Conservation (phyloP, 169 alveolate species). For the Cyclospora cayetanensis region DNA sequence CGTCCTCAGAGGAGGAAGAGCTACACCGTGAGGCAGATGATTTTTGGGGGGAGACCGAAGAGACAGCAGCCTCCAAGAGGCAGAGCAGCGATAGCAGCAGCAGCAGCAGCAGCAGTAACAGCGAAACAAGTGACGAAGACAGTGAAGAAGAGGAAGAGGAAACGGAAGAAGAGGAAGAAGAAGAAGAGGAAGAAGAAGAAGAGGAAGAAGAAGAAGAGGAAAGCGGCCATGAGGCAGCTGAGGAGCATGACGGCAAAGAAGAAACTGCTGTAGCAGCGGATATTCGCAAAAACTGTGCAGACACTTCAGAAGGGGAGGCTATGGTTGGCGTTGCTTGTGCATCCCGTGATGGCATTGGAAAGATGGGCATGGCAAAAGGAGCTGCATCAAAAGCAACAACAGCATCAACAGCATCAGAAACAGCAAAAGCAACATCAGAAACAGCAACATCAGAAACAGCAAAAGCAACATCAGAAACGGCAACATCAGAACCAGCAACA, state of each 20-base stretch:
- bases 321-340: background rate
- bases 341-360: background rate
- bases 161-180: background rate
- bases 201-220: background rate
- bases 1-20: slow-evolving; percentile 21
- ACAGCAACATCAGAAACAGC: background rate
- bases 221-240: background rate
- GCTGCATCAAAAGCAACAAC: background rate
- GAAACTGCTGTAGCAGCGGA: slow-evolving; percentile 23
- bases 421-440: background rate
- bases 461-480: background rate
- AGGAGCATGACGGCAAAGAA: too few species aligned
- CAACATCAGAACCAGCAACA: background rate
- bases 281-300: background rate
- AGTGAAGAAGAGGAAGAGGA: background rate
- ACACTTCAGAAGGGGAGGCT: background rate
- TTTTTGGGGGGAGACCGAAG: background rate
- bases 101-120: slow-evolving; percentile 1
- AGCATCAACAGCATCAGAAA: background rate
- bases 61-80: slow-evolving; percentile 9
- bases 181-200: background rate
- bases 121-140: background rate
- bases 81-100: slow-evolving; percentile 39
- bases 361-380: background rate
- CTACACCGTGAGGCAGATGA: background rate